These are phyloP conservation scores for Pseudogymnoascus sp. DNA, from an alignment of 2,329 filamentous ascomycete species.

Conservation along the genomic window DNA sequence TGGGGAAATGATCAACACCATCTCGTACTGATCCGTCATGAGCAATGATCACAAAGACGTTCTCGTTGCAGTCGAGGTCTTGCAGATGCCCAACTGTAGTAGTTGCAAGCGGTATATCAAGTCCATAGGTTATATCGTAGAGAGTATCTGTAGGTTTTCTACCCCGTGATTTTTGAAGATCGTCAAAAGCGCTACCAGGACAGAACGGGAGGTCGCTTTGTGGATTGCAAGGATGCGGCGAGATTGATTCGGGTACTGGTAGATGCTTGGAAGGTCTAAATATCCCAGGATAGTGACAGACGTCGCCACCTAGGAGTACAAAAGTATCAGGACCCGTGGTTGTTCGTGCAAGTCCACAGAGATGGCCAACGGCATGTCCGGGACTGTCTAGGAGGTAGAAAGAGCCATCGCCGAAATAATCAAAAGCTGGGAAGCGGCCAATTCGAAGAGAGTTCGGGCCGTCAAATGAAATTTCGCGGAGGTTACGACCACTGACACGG, in stretches of 20 bases:
- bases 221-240: conserved; percentile 30
- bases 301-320: conserved; percentile 36
- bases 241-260: conserved; percentile 30
- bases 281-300: conserved; percentile 33
- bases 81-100: conserved; percentile 34
- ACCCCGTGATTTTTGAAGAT: conserved; percentile 20
- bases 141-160: conserved; percentile 19
- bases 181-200: conserved; percentile 18
- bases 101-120: conserved; percentile 16
- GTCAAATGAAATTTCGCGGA: conserved; percentile 21
- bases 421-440: conserved; percentile 32
- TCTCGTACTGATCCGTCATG: conserved; percentile 36
- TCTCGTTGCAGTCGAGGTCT: conserved; percentile 35
- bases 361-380: conserved; percentile 35
- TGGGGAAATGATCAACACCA: conserved; percentile 39
- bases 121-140: conserved; percentile 22
- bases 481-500: conserved; percentile 18
- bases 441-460: conserved; percentile 26
- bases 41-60: conserved; percentile 36
- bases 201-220: conserved; percentile 12
- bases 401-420: conserved; percentile 37
- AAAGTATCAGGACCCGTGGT: conserved; percentile 30
- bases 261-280: conserved; percentile 32
- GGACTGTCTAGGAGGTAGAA: conserved; percentile 37
- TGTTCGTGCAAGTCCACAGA: conserved; percentile 35